Percentiles rank a stretch among this genome's conserved stretches.
These are phyloP conservation scores for Mycosarcoma maydis DNA, from an alignment of 1,284 basidiomycete genomes.

Conservation along the genomic window DNA sequence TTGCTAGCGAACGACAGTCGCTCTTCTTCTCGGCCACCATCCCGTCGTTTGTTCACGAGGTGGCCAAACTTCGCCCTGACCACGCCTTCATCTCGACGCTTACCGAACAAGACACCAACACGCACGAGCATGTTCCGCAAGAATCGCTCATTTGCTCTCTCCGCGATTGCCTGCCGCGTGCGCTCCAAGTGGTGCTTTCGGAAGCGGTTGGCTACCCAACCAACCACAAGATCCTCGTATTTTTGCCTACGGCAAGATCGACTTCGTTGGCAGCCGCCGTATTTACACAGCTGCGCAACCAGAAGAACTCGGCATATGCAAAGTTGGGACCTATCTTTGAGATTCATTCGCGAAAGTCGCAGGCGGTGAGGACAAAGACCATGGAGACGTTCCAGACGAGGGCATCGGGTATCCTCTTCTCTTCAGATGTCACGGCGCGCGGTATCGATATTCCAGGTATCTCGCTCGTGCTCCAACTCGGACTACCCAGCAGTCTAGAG, in stretches of 20 bases:
- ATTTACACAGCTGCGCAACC: constrained; percentile 23
- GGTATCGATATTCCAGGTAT: constrained; percentile 72
- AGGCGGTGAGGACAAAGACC: constrained; percentile 42
- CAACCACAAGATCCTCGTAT: constrained; percentile 67
- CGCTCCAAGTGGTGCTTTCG: constrained; percentile 66
- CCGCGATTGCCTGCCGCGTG: constrained; percentile 70
- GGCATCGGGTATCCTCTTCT: constrained; percentile 76
- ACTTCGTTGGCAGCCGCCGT: constrained; percentile 72
- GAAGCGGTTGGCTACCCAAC: constrained; percentile 62
- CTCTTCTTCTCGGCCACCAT: constrained; percentile 71
- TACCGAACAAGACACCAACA: constrained; percentile 74
- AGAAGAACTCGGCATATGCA: constrained; percentile 14
- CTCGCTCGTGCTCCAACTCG: constrained; percentile 74
- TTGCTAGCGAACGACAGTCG: constrained; percentile 68
- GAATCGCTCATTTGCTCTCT: constrained; percentile 41
- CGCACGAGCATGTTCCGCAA: constrained; percentile 76
- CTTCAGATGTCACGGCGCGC: constrained; percentile 88
- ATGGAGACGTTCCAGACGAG: constrained; percentile 70
- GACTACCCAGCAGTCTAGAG: constrained; percentile 48
- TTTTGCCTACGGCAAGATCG: constrained; percentile 77
- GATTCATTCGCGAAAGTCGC: constrained; percentile 55
- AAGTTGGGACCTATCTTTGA: constrained; percentile 42
- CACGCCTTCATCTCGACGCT: constrained; percentile 76
- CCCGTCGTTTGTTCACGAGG: constrained; percentile 67
- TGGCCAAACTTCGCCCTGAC: constrained; percentile 64